These are phyloP conservation scores for Penicillium sp. DNA, from an alignment of 2,329 filamentous ascomycete genomes.

Conservation along the genomic window DNA sequence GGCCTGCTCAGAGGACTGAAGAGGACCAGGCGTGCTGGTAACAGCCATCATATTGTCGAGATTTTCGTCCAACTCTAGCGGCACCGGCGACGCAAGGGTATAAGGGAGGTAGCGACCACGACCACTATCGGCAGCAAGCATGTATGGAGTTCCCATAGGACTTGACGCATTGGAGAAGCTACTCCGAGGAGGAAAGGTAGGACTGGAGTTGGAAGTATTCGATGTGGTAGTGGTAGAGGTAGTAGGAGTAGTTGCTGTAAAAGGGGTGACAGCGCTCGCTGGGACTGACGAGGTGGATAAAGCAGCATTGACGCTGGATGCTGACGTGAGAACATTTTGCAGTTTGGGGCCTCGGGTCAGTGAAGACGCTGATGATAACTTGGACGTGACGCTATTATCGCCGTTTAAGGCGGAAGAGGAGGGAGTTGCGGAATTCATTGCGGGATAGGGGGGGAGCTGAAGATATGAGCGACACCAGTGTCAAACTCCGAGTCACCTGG, in stretches of 20 bases:
- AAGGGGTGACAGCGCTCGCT: conserved; percentile 27
- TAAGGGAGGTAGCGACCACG: conserved; percentile 25
- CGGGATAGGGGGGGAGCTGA: conserved; percentile 25
- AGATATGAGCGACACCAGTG: conserved; percentile 28
- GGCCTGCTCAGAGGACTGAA: conserved; percentile 27
- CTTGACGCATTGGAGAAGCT: conserved; percentile 26
- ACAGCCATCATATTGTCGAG: conserved; percentile 42
- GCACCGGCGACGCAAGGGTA: conserved; percentile 41
- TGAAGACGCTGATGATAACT: conserved; percentile 25
- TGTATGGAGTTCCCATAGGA: conserved; percentile 32
- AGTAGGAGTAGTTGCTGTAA: conserved; percentile 17
- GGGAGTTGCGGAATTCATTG: conserved; percentile 36
- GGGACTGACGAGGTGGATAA: conserved; percentile 18
- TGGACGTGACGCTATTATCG: conserved; percentile 34
- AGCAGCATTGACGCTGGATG: conserved; percentile 19
- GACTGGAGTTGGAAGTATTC: conserved; percentile 23
- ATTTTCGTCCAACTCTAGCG: conserved; percentile 71
- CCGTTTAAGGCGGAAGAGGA: conserved; percentile 34
- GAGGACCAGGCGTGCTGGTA: conserved; percentile 25
- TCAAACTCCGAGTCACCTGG: conserved; percentile 38
- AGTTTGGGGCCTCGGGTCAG: conserved; percentile 28
- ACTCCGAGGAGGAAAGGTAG: conserved; percentile 22
- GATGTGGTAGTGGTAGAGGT: conserved; percentile 16
- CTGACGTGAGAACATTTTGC: conserved; percentile 33
- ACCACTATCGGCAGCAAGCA: conserved; percentile 30